Evolutionary conservation across 2,329 filamentous ascomycete genomes (phyloP).

Genomic region (Colletotrichum tropicale): DNA sequence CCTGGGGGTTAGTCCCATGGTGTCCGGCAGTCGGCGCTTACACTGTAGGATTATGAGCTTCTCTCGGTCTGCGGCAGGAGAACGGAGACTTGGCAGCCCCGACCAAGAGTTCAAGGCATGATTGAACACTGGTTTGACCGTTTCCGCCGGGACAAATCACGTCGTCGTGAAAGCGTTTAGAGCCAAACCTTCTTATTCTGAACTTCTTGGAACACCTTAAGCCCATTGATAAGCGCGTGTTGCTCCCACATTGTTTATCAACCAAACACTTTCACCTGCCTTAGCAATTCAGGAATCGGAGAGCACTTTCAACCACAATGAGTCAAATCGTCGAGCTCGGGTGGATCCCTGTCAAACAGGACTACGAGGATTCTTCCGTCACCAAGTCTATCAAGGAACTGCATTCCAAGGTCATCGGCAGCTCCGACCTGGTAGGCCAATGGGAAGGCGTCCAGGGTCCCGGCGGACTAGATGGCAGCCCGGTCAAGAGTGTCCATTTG

Average conservation of each 20-base stretch:
- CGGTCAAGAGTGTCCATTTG: background rate
- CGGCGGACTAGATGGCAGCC: background rate
- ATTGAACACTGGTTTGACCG: background rate
- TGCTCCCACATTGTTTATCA: background rate
- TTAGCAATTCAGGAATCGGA: background rate
- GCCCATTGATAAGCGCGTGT: background rate
- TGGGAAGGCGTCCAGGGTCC: background rate
- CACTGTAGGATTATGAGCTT: background rate
- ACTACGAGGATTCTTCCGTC: background rate
- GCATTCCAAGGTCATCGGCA: background rate
- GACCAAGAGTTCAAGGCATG: background rate
- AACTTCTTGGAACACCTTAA: too few species aligned
- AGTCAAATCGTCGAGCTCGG: background rate
- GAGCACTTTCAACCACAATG: background rate
- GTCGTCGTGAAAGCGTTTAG: background rate
- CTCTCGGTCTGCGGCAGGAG: background rate
- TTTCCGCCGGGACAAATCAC: background rate
- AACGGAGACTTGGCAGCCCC: background rate
- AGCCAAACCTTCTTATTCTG: background rate
- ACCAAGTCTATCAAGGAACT: background rate
- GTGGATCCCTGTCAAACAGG: background rate
- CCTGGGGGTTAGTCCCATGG: accelerated
- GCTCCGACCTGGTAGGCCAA: background rate
- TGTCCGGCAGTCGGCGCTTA: accelerated
- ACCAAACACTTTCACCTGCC: background rate